Evolutionary conservation across 169 alveolate genomes (phyloP).

Genomic region (Perkinsus olseni): DNA sequence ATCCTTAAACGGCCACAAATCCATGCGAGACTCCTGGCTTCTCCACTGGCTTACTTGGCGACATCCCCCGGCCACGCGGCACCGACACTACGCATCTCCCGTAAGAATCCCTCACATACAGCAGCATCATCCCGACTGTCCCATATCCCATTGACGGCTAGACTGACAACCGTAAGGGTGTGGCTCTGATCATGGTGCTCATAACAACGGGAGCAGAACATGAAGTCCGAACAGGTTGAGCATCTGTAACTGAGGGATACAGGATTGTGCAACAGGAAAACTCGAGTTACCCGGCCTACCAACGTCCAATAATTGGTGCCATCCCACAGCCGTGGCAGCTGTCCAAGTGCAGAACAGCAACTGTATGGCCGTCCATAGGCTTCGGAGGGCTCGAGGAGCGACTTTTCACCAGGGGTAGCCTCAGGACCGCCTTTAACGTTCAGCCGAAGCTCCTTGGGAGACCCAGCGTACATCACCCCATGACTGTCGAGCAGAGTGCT

Average conservation of each 20-base stretch:
- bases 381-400: neutral
- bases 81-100: neutral
- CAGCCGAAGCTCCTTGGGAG: neutral
- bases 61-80: neutral
- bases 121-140: neutral
- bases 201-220: neutral
- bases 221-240: neutral
- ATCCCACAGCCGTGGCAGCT: neutral
- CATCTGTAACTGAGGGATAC: neutral
- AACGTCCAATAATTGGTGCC: neutral
- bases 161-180: neutral
- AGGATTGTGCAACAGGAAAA: neutral
- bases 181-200: neutral
- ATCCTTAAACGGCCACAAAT: neutral
- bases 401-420: neutral
- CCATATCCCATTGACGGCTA: neutral
- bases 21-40: no score
- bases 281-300: neutral
- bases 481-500: neutral
- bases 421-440: neutral
- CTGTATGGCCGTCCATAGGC: neutral
- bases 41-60: neutral
- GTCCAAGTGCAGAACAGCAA: neutral
- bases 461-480: neutral
- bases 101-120: neutral